Conservation (phyloP, 345 rosid species). For the Kernera saxatilis region DNA sequence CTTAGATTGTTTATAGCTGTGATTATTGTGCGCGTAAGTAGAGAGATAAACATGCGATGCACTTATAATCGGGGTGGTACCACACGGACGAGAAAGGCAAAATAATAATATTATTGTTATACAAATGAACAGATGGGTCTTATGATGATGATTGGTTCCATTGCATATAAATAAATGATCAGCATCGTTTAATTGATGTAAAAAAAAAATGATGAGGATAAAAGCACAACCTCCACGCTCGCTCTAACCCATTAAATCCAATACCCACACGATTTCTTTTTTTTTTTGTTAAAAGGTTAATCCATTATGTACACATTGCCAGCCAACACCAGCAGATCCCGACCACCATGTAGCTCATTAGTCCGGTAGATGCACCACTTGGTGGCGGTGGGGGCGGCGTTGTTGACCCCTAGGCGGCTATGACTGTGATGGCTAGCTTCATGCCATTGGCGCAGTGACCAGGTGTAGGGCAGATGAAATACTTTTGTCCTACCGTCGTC, state of each 20-base stretch:
- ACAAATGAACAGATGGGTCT: neutral
- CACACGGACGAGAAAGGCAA: neutral
- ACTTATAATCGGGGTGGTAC: neutral
- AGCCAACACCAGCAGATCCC: neutral
- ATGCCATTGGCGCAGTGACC: constrained; percentile 10
- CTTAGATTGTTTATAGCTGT: neutral
- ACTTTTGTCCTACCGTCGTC: neutral
- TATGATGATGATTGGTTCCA: neutral
- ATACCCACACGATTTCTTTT: too few relatives aligned
- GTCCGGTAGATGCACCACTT: neutral
- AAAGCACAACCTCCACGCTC: too few relatives aligned
- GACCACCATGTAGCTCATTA: neutral
- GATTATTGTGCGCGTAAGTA: neutral
- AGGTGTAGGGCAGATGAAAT: neutral
- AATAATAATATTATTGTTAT: neutral
- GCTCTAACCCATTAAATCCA: neutral
- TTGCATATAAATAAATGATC: neutral
- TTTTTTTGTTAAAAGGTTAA: too few relatives aligned
- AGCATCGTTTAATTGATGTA: too few relatives aligned
- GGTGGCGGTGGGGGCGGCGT: constrained; percentile 13
- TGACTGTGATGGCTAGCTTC: constrained; percentile 25
- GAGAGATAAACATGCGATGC: neutral
- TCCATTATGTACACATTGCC: neutral
- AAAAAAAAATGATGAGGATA: too few relatives aligned
- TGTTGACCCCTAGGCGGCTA: neutral